Evolutionary conservation across 345 rosid species (phyloP).

Genomic region (Eutrema japonicum): DNA sequence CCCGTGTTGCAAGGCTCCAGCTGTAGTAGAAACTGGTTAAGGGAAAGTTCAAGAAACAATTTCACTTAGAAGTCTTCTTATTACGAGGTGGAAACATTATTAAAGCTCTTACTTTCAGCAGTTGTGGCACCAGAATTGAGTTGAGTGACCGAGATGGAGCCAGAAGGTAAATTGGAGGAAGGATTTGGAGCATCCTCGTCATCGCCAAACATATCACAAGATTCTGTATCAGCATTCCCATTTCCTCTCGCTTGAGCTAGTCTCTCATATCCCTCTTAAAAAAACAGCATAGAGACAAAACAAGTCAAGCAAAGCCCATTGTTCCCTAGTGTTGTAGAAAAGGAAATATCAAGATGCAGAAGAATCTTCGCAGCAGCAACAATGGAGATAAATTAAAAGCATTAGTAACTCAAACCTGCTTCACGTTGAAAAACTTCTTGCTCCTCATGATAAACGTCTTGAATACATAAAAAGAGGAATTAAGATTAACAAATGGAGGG

Average conservation of each 20-base stretch:
- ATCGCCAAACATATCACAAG: constrained; percentile 82
- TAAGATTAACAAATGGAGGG: constrained; percentile 25
- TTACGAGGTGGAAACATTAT: background rate
- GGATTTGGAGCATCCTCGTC: constrained; percentile 58
- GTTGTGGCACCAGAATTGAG: constrained; percentile 40
- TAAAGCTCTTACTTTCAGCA: constrained; percentile 44
- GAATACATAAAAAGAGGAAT: constrained; percentile 37
- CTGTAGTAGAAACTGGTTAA: constrained; percentile 48
- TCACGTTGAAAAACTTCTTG: constrained; percentile 80
- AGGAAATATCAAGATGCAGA: background rate
- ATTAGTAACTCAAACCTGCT: constrained; percentile 68
- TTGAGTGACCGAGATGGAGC: constrained; percentile 46
- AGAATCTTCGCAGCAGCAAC: background rate
- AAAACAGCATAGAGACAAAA: constrained; percentile 17
- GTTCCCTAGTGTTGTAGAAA: constrained; percentile 10
- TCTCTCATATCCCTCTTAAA: constrained; percentile 83
- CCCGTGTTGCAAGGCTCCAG: constrained; percentile 47
- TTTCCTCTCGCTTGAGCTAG: constrained; percentile 63
- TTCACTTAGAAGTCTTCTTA: background rate
- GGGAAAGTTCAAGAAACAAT: background rate
- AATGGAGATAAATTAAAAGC: background rate
- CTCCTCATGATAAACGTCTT: constrained; percentile 85
- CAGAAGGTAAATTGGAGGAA: constrained; percentile 45
- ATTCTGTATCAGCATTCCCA: constrained; percentile 44
- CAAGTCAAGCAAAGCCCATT: constrained; percentile 8